These are phyloP conservation scores for Tetrapisispora pingtungensis DNA, from an alignment of 805 yeast species.

Conservation along the genomic window DNA sequence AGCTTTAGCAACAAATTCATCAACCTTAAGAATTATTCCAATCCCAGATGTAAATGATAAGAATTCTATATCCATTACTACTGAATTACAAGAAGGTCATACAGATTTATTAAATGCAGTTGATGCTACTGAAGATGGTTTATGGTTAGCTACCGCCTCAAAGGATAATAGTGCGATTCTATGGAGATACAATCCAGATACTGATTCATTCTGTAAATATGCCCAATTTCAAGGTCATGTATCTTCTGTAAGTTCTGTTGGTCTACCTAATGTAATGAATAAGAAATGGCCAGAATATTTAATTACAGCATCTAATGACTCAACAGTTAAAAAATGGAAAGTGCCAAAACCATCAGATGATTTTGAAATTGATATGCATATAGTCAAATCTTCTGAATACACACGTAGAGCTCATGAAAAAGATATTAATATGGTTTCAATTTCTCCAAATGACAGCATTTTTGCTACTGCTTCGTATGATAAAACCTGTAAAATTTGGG, in stretches of 20 bases:
- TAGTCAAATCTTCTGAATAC: constrained; percentile 59
- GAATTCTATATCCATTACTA: constrained; percentile 37
- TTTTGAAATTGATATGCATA: constrained; percentile 16
- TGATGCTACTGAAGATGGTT: constrained; percentile 70
- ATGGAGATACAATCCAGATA: constrained; percentile 56
- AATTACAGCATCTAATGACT: constrained; percentile 75
- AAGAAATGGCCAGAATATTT: constrained; percentile 50
- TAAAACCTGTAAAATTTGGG: constrained; percentile 86
- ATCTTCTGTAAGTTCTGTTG: constrained; percentile 75
- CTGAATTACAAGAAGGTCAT: constrained; percentile 68
- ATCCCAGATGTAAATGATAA: constrained; percentile 5
- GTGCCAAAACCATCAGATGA: constrained; percentile 40
- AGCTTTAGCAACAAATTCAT: constrained; percentile 91
- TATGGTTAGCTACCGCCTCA: constrained; percentile 86
- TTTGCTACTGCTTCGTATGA: constrained; percentile 95
- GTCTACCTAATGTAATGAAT: constrained; percentile 48
- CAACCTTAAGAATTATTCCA: constrained; percentile 68
- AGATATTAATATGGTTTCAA: constrained; percentile 81
- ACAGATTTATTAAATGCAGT: constrained; percentile 72
- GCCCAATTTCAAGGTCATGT: constrained; percentile 79
- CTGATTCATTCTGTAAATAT: constrained; percentile 34
- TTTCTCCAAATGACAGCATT: constrained; percentile 80
- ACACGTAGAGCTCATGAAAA: constrained; percentile 96
- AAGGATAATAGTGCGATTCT: constrained; percentile 79
- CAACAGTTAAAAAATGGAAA: constrained; percentile 79